These are phyloP conservation scores for Microbotryum scabiosae DNA, from an alignment of 1,284 basidiomycete genomes.

Conservation along the genomic window DNA sequence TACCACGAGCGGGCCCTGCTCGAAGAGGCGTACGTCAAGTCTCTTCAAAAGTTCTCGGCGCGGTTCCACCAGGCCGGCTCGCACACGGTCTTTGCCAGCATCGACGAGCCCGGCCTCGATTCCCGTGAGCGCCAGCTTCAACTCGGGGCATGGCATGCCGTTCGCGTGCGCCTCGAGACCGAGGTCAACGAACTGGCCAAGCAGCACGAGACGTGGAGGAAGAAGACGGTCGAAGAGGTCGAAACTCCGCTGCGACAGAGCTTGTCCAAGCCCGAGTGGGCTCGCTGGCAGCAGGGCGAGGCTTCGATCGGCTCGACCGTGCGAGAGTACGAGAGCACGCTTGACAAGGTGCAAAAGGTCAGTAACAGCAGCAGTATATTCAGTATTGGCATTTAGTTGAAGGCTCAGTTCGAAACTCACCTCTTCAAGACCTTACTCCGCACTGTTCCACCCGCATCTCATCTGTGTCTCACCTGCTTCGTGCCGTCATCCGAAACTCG, in stretches of 20 bases:
- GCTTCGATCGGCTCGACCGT: background rate
- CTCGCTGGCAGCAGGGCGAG: constrained; percentile 9
- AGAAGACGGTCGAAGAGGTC: constrained; percentile 12
- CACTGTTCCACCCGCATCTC: background rate
- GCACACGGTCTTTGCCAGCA: constrained; percentile 9
- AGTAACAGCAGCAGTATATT: background rate
- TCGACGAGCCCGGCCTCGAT: constrained; percentile 5
- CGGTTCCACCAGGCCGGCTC: constrained; percentile 37
- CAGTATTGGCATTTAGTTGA: no score
- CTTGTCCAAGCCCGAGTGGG: constrained; percentile 16
- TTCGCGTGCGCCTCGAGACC: constrained; percentile 9
- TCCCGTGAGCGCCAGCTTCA: constrained; percentile 1
- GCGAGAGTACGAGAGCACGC: constrained; percentile 17
- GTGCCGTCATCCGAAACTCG: no score
- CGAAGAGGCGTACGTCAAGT: constrained; percentile 46
- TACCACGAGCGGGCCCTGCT: constrained; percentile 45
- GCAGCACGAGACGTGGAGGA: constrained; percentile 15
- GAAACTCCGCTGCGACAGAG: constrained; percentile 6
- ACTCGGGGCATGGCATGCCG: constrained; percentile 6
- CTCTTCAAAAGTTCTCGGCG: constrained; percentile 44
- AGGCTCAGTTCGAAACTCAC: no score
- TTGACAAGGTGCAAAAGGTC: constrained; percentile 27
- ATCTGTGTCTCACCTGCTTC: background rate
- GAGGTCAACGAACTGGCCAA: constrained; percentile 13
- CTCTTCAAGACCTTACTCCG: background rate